Evolutionary conservation across 2,329 filamentous ascomycete genomes (phyloP).

Genomic region (Colletotrichum gloeosporioides): DNA sequence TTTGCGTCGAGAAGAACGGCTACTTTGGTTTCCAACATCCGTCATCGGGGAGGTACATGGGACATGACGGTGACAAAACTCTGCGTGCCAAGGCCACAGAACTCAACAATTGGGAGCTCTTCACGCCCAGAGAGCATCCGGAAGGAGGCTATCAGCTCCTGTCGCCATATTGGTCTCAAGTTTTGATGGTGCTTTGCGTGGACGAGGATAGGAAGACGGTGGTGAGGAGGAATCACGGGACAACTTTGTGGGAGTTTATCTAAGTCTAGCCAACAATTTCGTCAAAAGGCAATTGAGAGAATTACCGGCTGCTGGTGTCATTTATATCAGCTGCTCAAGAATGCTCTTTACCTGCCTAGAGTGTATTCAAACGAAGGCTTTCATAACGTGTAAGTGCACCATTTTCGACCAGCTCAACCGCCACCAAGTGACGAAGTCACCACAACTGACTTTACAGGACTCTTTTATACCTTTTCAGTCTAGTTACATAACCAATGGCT

Average conservation of each 20-base stretch:
- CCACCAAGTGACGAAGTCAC: too few relatives aligned
- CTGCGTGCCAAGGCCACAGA: neutral
- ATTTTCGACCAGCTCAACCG: too few relatives aligned
- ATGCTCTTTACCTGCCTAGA: neutral
- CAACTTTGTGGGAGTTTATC: neutral
- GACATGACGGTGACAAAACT: slow-evolving; percentile 29
- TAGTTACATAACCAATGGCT: accelerated
- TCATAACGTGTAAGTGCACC: too few relatives aligned
- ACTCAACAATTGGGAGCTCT: neutral
- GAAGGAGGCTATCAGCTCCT: neutral
- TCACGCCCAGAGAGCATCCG: neutral
- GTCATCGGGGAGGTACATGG: slow-evolving; percentile 36
- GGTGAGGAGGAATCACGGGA: neutral
- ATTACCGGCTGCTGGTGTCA: accelerated
- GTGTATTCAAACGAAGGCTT: neutral
- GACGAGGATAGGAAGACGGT: neutral
- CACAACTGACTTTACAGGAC: accelerated
- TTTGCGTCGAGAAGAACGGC: slow-evolving; percentile 39
- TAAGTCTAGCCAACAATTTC: accelerated
- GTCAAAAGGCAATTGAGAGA: neutral
- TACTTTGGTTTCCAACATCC: slow-evolving; percentile 43
- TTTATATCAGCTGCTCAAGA: neutral
- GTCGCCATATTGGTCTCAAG: neutral
- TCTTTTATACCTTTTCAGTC: neutral
- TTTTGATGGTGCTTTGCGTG: neutral